phyloP scores from a whole-genome alignment of 2,329 filamentous ascomycete species.

The Aspergillus melleus region DNA sequence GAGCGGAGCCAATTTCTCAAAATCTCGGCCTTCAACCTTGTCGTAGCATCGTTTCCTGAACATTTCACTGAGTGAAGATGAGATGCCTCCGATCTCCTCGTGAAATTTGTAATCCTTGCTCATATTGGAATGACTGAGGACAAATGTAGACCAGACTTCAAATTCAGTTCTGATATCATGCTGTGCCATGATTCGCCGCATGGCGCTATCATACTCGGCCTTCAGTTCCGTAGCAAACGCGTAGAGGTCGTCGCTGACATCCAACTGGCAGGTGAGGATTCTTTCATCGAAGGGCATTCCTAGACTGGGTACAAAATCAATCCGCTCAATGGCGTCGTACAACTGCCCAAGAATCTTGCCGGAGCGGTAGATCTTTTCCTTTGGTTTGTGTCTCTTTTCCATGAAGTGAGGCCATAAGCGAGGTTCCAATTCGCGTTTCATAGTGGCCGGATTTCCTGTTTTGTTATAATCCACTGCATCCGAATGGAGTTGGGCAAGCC shows the following conservation, averaged over 20 bases:
- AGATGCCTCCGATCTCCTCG: slow-evolving; percentile 74
- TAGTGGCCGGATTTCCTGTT: slow-evolving; percentile 73
- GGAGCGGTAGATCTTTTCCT: slow-evolving; percentile 63
- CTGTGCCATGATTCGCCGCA: slow-evolving; percentile 81
- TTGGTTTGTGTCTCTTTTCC: slow-evolving; percentile 60
- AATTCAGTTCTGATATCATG: slow-evolving; percentile 84
- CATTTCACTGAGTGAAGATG: slow-evolving; percentile 64
- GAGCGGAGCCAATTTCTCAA: slow-evolving; percentile 65
- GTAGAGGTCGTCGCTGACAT: slow-evolving; percentile 57
- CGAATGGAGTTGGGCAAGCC: slow-evolving; percentile 79
- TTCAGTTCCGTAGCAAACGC: slow-evolving; percentile 68
- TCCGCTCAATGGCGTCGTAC: slow-evolving; percentile 71
- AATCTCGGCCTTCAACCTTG: slow-evolving; percentile 61
- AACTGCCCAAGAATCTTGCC: slow-evolving; percentile 73
- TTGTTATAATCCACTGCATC: slow-evolving; percentile 94
- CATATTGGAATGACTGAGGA: slow-evolving; percentile 70
- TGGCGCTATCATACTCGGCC: slow-evolving; percentile 69
- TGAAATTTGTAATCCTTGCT: slow-evolving; percentile 81
- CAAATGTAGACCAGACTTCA: slow-evolving; percentile 86
- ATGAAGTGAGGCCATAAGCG: slow-evolving; percentile 81
- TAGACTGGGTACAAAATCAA: slow-evolving; percentile 73
- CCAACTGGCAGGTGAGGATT: slow-evolving; percentile 63
- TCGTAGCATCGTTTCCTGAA: slow-evolving; percentile 68
- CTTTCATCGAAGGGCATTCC: slow-evolving; percentile 72
- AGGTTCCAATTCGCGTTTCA: slow-evolving; percentile 63